These are phyloP conservation scores for Asterella californica DNA, from an alignment of 225 moss, liverwort and hornwort species.

Conservation along the genomic window DNA sequence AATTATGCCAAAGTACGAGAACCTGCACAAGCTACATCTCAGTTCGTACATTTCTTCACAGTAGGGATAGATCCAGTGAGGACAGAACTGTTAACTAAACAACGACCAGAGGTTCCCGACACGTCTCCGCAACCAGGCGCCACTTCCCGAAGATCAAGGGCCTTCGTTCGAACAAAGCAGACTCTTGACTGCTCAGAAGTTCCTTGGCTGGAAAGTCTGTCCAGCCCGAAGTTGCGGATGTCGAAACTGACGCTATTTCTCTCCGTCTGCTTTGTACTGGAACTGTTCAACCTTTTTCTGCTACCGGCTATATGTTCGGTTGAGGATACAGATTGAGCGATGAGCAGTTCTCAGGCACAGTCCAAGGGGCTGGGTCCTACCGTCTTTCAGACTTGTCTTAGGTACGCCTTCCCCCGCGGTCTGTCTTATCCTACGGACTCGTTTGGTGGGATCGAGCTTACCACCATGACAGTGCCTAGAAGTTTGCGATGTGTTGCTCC, in stretches of 20 bases:
- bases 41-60: no score
- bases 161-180: no score
- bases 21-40: no score
- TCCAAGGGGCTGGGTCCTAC: background rate
- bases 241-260: background rate
- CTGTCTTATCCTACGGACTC: background rate
- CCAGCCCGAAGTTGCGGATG: background rate
- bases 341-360: background rate
- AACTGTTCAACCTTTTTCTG: background rate
- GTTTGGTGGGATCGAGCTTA: background rate
- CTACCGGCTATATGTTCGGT: background rate
- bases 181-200: background rate
- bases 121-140: no score
- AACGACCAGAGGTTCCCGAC: no score
- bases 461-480: background rate
- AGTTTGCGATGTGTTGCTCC: background rate
- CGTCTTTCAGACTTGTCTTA: conserved; percentile 8
- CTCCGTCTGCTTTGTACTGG: background rate
- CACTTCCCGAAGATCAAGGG: no score
- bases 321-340: background rate
- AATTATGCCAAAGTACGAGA: no score
- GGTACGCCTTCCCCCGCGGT: background rate
- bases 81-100: no score
- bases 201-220: background rate
- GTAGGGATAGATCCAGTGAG: no score